Base-by-base conservation (phyloP, 305 asterid species). In the Fraxinus sp. region DNA sequence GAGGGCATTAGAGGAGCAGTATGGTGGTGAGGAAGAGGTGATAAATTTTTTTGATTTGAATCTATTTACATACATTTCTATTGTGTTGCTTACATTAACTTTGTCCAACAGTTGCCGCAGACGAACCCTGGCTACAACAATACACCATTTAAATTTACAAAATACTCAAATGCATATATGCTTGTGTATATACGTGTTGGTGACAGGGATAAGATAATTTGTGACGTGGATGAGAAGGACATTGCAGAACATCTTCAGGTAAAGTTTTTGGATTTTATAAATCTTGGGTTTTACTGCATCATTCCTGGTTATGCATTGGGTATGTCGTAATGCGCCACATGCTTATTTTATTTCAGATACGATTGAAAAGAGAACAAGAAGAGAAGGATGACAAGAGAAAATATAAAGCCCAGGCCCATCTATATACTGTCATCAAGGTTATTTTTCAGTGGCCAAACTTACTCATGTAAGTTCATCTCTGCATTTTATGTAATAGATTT, bases 341-440 rank as follows among this genome's bases (percentile, higher is more conserved):
- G 41, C 24, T 78, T 44, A 20, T 30, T 55, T 22, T 76, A 74
- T 76, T 82, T 57, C 84, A 86, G 89, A 71, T 76, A 80, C 79
- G 89, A 75, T 79, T 86, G 81, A 86, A 84, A 88, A 92, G 90
- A 84, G 95, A 91, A 84, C 95, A 91, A 79, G 97, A 90, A 85
- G 95, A 92, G 78, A 92, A 92, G 87, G 99, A 96, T 89, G 97
- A 94, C 86, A 93, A 93, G 91, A 92, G 94, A 89, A 93, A 90
- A 89, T 93, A 93, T 87, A 94, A 96, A 88, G 97, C 97, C 0
- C 92, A 94, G 88, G 98, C 98, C 81, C 97, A 96, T 86, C 97
- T 94, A 79, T 96, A 91, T 89, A 94, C 99, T 41, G 93, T 93
- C 79, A 92, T 96, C 88, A 94, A 96, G 98, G 99, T 96, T 78